A percentile compares a stretch with the other conserved stretches of the same genome.
phyloP scores from a whole-genome alignment of 1,284 basidiomycete genomes.

The Melampsora americana region DNA sequence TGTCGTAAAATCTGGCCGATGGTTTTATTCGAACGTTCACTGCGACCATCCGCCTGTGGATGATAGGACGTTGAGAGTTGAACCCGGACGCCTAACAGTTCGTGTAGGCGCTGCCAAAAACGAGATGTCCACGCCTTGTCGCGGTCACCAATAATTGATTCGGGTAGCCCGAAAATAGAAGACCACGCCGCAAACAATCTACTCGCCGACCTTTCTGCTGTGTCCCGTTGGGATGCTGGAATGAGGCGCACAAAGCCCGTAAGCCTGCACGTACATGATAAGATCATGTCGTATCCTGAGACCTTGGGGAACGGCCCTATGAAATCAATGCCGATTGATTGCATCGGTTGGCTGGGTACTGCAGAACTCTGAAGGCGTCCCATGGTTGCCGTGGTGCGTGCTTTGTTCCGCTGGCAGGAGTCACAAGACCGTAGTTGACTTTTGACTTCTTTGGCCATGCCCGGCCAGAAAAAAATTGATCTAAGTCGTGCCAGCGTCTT shows the following conservation, averaged over 20 bases:
- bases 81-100: too few relatives aligned
- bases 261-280: too few relatives aligned
- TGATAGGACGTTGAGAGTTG: too few relatives aligned
- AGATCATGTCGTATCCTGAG: conserved; percentile 4
- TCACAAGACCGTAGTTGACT: too few relatives aligned
- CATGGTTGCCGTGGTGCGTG: not conserved
- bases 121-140: too few relatives aligned
- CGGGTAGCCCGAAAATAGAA: conserved; percentile 48
- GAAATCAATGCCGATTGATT: not conserved
- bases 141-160: conserved; percentile 47
- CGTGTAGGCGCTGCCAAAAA: too few relatives aligned
- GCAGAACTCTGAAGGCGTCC: not conserved
- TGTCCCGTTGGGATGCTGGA: too few relatives aligned
- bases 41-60: conserved; percentile 49
- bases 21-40: conserved; percentile 50
- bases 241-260: too few relatives aligned
- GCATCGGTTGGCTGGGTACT: not conserved
- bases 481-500: not conserved
- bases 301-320: not conserved
- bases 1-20: too few relatives aligned
- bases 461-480: conserved; percentile 9
- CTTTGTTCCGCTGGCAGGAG: conserved; percentile 8
- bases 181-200: too few relatives aligned
- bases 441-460: too few relatives aligned
- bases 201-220: too few relatives aligned